phyloP scores from a whole-genome alignment of 2,329 filamentous ascomycete species.

The Fusarium clavum region DNA sequence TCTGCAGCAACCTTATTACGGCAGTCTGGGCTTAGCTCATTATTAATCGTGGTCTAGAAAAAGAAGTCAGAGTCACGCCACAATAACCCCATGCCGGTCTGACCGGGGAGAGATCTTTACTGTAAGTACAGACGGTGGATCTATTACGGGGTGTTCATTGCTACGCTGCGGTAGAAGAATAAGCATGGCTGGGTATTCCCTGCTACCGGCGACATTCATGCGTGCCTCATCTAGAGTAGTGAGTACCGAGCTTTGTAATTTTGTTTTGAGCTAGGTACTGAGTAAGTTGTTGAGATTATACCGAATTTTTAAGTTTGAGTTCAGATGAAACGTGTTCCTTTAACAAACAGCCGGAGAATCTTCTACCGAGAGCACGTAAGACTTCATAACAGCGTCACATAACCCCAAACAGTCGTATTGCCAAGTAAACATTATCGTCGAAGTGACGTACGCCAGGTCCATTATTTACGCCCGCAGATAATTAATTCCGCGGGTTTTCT shows the following conservation, averaged over 20 bases:
- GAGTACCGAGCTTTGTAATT: not conserved
- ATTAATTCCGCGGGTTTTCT: not conserved
- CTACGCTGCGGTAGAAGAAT: conserved; percentile 3
- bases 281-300: not conserved
- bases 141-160: not conserved
- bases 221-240: not conserved
- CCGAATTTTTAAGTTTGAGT: not conserved
- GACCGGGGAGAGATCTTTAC: not conserved
- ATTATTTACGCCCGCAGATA: not conserved
- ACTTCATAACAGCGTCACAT: not conserved
- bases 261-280: not conserved
- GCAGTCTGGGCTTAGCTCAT: not conserved
- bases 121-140: too few species aligned
- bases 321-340: not conserved
- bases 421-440: not conserved
- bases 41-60: not conserved
- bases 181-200: not conserved
- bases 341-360: not conserved
- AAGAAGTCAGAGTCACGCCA: conserved; percentile 5
- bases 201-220: not conserved
- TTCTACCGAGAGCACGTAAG: not conserved
- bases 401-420: accelerated
- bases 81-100: not conserved
- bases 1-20: conserved; percentile 7
- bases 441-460: conserved; percentile 7